Base-by-base conservation (phyloP, 768 basidiomycete species). In the Termitomyces sp. region DNA sequence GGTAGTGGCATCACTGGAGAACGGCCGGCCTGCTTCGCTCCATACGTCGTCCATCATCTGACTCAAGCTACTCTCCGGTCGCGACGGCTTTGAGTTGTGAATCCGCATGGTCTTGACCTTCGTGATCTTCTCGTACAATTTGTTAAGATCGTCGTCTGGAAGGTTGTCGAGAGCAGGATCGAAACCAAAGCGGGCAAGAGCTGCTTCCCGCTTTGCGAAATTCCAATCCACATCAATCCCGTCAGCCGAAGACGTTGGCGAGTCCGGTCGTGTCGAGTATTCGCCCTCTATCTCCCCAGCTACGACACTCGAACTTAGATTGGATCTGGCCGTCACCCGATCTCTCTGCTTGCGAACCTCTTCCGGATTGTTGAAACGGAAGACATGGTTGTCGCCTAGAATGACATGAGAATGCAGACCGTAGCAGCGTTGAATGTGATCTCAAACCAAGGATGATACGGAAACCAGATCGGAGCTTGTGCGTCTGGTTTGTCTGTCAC, bases 181-280 rank as follows among this genome's bases (percentile, higher is more conserved):
- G 35, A 92, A 72, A 3, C 94, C 94, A 18, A 97, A 77, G 49
- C 88, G 81, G 1, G 92, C 90, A 38, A 94, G 78, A 3, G 93
- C 95, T 5, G 94, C 94, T 72, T 99, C 97, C 8, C 94, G 84
- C 68, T 92, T 90, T 6, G 97, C 97, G 70, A 87, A 98, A n/a
- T 86, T 90, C 97, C 97, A 99, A 70, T 99, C 97, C 45, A 94
- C 89, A 62, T 92, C 89, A 28, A 83, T 78, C 55, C 82, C 87
- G 24, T 82, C 82, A 3, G 82, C 82, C 1, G 88, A 88, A 13
- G 86, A 85, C 1, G 80, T 75, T 3, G 90, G 88, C 6, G 92
- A 92, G 45, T 86, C 86, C 2, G 93, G 91, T n/a, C 90, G 84
- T 9, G 88, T 84, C 13, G 80, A 80, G 22, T 80, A 77, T 55